These are phyloP conservation scores for Russula griseocarnosa DNA, from an alignment of 768 basidiomycete genomes.

Conservation along the genomic window DNA sequence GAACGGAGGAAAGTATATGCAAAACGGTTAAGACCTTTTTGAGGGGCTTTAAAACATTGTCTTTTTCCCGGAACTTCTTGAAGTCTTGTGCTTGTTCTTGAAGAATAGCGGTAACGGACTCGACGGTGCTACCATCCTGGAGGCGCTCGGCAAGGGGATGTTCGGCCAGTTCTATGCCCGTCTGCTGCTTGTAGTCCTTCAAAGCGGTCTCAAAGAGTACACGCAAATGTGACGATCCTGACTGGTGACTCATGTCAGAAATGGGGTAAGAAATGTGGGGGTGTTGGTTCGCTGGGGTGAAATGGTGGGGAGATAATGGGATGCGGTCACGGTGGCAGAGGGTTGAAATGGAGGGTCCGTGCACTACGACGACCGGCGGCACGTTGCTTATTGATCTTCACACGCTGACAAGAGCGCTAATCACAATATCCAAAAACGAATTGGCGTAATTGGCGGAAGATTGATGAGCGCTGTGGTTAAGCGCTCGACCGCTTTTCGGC, in stretches of 20 bases:
- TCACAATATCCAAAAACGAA: too few species aligned
- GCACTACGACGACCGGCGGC: too few species aligned
- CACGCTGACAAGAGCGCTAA: too few species aligned
- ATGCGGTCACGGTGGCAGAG: too few species aligned
- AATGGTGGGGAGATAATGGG: too few species aligned
- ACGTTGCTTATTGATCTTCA: too few species aligned
- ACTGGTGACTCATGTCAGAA: neutral
- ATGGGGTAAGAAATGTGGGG: too few species aligned
- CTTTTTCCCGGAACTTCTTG: neutral
- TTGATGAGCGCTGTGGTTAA: too few species aligned
- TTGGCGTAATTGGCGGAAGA: too few species aligned
- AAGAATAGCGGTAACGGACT: neutral
- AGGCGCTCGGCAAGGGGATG: neutral
- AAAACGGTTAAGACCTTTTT: neutral
- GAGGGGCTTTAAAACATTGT: neutral
- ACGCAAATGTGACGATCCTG: neutral
- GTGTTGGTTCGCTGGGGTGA: too few species aligned
- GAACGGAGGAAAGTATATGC: neutral
- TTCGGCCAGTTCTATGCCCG: neutral
- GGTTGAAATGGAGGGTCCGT: too few species aligned
- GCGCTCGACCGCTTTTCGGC: too few species aligned
- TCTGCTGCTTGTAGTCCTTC: neutral
- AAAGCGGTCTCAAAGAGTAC: neutral
- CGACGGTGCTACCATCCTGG: neutral
- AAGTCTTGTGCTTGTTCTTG: neutral